Evolutionary conservation across 208 protist genomes (phyloP).

Genomic region (Acanthamoeba triangularis): DNA sequence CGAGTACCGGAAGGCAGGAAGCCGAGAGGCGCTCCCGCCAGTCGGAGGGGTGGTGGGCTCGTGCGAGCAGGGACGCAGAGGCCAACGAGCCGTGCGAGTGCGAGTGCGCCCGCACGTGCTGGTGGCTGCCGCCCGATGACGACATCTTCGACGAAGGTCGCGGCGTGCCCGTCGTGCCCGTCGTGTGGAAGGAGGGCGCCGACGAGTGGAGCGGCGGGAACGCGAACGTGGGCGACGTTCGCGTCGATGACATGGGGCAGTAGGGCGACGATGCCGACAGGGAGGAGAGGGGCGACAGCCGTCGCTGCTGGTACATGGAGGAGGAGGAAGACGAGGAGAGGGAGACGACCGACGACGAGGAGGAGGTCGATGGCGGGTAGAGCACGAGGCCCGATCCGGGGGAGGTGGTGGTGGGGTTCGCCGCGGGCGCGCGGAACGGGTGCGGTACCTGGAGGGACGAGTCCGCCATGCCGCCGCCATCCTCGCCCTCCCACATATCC

Average conservation of each 20-base stretch:
- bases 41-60: not conserved
- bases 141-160: not conserved
- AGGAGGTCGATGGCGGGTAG: not conserved
- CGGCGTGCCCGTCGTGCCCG: not conserved
- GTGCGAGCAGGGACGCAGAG: not conserved
- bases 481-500: constrained; percentile 58
- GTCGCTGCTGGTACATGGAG: not conserved
- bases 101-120: not conserved
- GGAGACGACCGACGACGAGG: not conserved
- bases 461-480: constrained; percentile 35
- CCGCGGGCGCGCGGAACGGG: not conserved
- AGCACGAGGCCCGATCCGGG: not conserved
- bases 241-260: not conserved
- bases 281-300: not conserved
- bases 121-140: not conserved
- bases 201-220: not conserved
- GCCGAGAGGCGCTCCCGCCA: not conserved
- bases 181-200: not conserved
- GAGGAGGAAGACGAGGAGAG: not conserved
- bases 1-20: not conserved
- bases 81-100: not conserved
- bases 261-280: not conserved
- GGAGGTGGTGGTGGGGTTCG: not conserved
- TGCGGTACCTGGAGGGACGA: constrained; percentile 42
- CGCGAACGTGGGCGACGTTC: not conserved